A percentile compares a stretch with the other conserved stretches of the same genome.
Evolutionary conservation across 768 basidiomycete genomes (phyloP).

Genomic region (Lactifluus subvellereus): DNA sequence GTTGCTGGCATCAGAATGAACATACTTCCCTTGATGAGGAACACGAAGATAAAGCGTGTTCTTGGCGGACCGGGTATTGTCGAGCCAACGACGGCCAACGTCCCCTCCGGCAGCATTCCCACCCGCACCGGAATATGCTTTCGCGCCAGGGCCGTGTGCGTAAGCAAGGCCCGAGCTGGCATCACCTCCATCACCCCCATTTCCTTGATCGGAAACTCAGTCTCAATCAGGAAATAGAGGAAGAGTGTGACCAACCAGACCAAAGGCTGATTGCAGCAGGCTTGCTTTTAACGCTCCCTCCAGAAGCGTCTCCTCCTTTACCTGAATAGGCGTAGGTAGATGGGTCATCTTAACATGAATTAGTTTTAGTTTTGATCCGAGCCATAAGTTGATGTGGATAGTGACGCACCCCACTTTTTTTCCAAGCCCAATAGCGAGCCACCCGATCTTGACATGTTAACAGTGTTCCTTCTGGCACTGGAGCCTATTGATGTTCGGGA

Average conservation of each 20-base stretch:
- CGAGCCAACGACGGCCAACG: constrained; percentile 4
- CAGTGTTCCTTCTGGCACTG: neutral
- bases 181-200: constrained; percentile 24
- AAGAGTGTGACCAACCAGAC: constrained; percentile 18
- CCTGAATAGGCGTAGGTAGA: constrained; percentile 17
- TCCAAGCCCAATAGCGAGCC: neutral
- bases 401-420: constrained; percentile 10
- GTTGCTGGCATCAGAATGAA: neutral
- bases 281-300: constrained; percentile 12
- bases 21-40: neutral
- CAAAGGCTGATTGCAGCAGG: constrained; percentile 9
- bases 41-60: neutral
- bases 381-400: neutral
- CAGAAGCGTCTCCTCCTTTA: constrained; percentile 20
- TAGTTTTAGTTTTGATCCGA: neutral
- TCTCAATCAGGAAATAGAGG: neutral
- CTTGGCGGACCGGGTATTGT: neutral
- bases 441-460: neutral
- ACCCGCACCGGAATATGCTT: constrained; percentile 12
- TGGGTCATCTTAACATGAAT: neutral
- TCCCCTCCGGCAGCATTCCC: constrained; percentile 15
- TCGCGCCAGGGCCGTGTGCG: constrained; percentile 11
- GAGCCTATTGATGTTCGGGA: neutral
- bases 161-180: constrained; percentile 14
- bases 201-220: constrained; percentile 11